phyloP scores from a whole-genome alignment of 495 filamentous ascomycete species.

The Parathielavia hyrcaniae region DNA sequence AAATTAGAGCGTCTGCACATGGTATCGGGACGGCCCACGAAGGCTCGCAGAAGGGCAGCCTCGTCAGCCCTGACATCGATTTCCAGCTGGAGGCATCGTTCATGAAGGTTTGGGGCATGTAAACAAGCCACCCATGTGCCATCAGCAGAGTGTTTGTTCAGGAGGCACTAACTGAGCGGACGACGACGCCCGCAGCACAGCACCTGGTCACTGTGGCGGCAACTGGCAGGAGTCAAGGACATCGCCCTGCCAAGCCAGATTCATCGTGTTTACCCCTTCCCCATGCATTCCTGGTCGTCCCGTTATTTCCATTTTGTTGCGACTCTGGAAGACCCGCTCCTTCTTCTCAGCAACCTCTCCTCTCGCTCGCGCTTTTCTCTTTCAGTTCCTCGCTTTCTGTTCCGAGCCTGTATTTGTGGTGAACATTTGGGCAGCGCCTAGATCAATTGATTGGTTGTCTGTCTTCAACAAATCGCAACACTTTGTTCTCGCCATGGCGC shows the following conservation, averaged over 20 bases:
- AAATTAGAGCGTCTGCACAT: no score
- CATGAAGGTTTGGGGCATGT: neutral
- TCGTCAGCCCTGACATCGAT: neutral
- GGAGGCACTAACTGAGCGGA: conserved; percentile 11
- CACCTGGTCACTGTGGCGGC: neutral
- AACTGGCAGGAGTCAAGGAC: no score
- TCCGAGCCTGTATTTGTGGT: neutral
- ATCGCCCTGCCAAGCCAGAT: conserved; percentile 14
- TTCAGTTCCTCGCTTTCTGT: conserved; percentile 3
- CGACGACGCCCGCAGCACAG: neutral
- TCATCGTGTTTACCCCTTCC: conserved; percentile 18
- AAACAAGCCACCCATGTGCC: neutral
- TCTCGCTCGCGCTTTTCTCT: conserved; percentile 7
- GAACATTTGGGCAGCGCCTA: neutral
- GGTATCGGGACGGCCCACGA: no score
- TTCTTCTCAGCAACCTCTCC: conserved; percentile 12
- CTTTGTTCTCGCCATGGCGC: conserved; percentile 25
- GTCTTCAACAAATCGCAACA: neutral
- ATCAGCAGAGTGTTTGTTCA: conserved; percentile 5
- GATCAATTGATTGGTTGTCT: neutral
- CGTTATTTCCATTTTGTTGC: conserved; percentile 10
- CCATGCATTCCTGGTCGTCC: conserved; percentile 22
- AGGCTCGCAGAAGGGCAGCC: no score
- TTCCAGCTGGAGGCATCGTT: neutral
- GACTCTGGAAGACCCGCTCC: neutral